Percentiles rank a stretch among this genome's conserved stretches.
Conservation (phyloP, 805 yeast species). For the Saturnispora ahearnii region DNA sequence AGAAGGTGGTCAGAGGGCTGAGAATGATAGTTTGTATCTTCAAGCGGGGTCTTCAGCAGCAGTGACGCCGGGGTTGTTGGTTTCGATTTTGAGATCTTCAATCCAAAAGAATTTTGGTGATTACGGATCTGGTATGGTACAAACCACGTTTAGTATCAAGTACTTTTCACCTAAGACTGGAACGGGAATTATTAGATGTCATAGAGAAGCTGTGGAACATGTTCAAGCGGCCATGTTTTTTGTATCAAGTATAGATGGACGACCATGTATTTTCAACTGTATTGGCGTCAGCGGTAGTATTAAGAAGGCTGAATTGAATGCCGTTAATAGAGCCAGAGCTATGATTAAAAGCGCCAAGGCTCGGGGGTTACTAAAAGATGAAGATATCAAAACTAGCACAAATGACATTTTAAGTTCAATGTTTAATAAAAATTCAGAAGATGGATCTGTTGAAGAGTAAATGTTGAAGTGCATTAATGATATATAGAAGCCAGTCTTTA, state of each 20-base stretch:
- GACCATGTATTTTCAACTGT: slow-evolving; percentile 47
- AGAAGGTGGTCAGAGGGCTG: background rate
- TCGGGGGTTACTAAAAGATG: background rate
- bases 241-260: slow-evolving; percentile 42
- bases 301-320: slow-evolving; percentile 66
- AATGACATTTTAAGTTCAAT: slow-evolving; percentile 9
- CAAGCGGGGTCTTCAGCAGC: slow-evolving; percentile 37
- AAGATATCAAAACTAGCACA: slow-evolving; percentile 1
- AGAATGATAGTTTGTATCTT: slow-evolving; percentile 17
- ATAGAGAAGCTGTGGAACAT: slow-evolving; percentile 51
- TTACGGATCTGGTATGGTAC: slow-evolving; percentile 53
- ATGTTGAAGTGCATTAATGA: background rate
- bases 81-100: slow-evolving; percentile 44
- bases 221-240: slow-evolving; percentile 61
- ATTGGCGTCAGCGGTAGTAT: slow-evolving; percentile 80
- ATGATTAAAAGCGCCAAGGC: slow-evolving; percentile 22
- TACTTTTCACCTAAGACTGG: slow-evolving; percentile 77
- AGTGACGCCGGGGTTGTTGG: slow-evolving; percentile 41
- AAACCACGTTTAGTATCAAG: slow-evolving; percentile 35
- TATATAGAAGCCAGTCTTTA: background rate
- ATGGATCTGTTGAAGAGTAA: background rate
- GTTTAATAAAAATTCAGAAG: slow-evolving; percentile 5
- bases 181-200: slow-evolving; percentile 75
- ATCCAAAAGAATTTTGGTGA: slow-evolving; percentile 70
- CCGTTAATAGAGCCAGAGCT: slow-evolving; percentile 41